A percentile compares a stretch with the other conserved stretches of the same genome.
Conservation (phyloP, 768 basidiomycete species). For the Pleurotus pulmonarius region DNA sequence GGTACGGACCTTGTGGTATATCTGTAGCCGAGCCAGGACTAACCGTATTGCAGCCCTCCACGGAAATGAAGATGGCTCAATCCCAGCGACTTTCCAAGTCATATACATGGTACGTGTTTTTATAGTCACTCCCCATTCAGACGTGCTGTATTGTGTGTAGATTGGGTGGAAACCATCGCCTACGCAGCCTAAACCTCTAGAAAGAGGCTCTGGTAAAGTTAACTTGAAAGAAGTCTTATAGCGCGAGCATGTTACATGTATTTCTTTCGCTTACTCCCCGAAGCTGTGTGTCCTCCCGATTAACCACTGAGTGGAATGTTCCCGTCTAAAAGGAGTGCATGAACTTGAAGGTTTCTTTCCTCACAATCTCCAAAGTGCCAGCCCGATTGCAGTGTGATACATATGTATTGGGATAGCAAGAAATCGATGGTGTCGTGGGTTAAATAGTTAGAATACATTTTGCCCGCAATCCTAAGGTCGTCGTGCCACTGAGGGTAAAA, state of each 20-base stretch:
- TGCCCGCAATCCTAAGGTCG: no score
- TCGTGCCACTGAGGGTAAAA: no score
- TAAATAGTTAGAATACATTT: no score
- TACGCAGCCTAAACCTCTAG: conserved; percentile 61
- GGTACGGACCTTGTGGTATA: conserved; percentile 39
- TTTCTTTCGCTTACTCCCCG: no score
- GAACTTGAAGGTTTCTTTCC: no score
- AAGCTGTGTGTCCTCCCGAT: no score
- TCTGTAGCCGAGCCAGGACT: background rate
- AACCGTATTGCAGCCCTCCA: conserved; percentile 59
- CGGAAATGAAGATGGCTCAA: conserved; percentile 74
- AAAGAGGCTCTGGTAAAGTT: conserved; percentile 57
- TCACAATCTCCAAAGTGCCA: no score
- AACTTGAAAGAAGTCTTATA: conserved; percentile 60
- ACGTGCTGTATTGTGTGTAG: conserved; percentile 27
- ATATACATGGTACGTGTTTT: conserved; percentile 73
- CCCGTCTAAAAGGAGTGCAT: no score
- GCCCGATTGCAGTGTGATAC: no score
- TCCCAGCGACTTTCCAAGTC: conserved; percentile 95
- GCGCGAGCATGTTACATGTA: background rate
- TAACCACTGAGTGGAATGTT: no score
- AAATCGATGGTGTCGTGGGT: no score
- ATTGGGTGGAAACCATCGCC: conserved; percentile 83
- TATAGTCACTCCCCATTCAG: background rate
- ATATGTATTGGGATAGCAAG: no score